Evolutionary conservation across 2,329 filamentous ascomycete genomes (phyloP).

Genomic region (Cordyceps pruinosa): DNA sequence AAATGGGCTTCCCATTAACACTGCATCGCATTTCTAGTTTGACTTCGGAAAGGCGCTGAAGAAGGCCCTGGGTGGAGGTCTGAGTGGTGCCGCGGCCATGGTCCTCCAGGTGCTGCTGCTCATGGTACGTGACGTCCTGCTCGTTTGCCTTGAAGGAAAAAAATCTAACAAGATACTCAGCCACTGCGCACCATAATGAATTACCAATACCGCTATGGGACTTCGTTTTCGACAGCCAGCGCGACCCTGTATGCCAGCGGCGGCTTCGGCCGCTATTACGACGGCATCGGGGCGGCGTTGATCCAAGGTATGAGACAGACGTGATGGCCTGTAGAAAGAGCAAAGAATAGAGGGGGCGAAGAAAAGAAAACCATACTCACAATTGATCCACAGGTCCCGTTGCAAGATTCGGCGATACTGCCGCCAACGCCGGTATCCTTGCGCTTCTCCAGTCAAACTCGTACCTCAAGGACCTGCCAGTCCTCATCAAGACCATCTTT

Average conservation of each 20-base stretch:
- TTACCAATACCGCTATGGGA: constrained; percentile 42
- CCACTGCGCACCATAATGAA: constrained; percentile 45
- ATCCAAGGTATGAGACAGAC: constrained; percentile 31
- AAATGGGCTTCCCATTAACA: background rate
- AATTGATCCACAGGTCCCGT: constrained; percentile 30
- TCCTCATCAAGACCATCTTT: constrained; percentile 38
- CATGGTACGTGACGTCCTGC: constrained; percentile 29
- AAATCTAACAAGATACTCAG: constrained; percentile 19
- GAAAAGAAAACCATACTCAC: background rate
- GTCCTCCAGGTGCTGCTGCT: constrained; percentile 39
- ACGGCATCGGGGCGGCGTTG: constrained; percentile 38
- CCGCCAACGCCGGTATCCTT: constrained; percentile 43
- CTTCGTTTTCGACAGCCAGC: constrained; percentile 32
- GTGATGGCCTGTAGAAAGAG: background rate
- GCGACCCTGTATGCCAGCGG: constrained; percentile 35
- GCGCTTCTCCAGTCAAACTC: constrained; percentile 40
- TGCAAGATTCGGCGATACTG: constrained; percentile 41
- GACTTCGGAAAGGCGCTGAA: constrained; percentile 38
- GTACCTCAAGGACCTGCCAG: constrained; percentile 36
- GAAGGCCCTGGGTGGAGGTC: constrained; percentile 37
- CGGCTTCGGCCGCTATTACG: constrained; percentile 37
- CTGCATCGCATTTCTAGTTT: constrained; percentile 26
- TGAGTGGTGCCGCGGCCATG: constrained; percentile 43
- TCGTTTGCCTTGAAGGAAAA: background rate
- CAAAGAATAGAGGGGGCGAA: background rate